Evolutionary conservation across 2,329 filamentous ascomycete genomes (phyloP).

Genomic region (Apiospora malaysiana): DNA sequence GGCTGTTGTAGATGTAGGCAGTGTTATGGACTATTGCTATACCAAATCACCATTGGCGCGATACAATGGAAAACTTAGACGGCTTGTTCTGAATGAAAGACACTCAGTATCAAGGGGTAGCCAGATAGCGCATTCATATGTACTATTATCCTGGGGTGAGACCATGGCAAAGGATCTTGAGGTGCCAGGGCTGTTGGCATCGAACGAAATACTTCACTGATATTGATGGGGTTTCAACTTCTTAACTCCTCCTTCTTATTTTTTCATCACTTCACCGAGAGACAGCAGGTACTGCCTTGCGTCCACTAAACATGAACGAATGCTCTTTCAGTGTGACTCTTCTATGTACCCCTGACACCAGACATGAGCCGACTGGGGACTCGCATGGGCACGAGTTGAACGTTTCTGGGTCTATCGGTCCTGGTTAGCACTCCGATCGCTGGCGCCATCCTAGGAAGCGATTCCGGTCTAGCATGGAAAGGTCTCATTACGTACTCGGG

Average conservation of each 20-base stretch:
- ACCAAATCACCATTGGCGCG: too few species aligned
- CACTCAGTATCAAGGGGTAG: too few species aligned
- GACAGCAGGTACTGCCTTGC: neutral
- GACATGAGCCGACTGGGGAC: slow-evolving; percentile 41
- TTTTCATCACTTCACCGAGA: neutral
- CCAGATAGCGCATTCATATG: too few species aligned
- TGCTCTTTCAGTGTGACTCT: neutral
- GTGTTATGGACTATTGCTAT: too few species aligned
- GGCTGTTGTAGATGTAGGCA: too few species aligned
- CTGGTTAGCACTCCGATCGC: slow-evolving; percentile 56
- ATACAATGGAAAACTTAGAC: slow-evolving; percentile 14
- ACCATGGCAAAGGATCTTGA: too few species aligned
- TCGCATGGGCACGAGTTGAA: slow-evolving; percentile 49
- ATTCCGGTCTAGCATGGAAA: slow-evolving; percentile 37
- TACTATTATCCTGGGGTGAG: too few species aligned
- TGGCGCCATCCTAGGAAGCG: slow-evolving; percentile 51
- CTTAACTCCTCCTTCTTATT: neutral
- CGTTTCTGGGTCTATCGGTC: slow-evolving; percentile 51
- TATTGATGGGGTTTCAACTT: too few species aligned
- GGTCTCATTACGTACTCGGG: slow-evolving; percentile 42
- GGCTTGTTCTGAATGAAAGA: neutral
- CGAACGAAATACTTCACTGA: too few species aligned
- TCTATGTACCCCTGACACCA: slow-evolving; percentile 26
- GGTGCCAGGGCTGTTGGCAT: too few species aligned
- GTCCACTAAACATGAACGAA: neutral